Evolutionary conservation across 2,329 filamentous ascomycete species (phyloP), one percentile per base, ranked within the genome.

Genomic region (Aspergillus quadricinctus): DNA sequence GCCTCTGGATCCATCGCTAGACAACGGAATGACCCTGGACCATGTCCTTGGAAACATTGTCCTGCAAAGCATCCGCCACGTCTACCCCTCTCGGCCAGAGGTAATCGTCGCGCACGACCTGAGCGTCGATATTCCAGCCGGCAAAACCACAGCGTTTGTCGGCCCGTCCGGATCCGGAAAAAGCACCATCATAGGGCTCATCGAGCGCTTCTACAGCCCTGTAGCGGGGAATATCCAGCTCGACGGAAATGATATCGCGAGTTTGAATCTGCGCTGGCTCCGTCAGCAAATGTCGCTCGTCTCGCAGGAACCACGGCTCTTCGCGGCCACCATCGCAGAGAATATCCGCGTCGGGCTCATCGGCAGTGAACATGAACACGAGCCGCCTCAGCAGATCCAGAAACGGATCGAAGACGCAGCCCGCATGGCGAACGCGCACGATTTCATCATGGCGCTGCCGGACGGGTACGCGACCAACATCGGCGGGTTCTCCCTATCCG

Each of bases 301-400:
- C 54, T 89, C 88, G 55, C 92, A 96, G 68, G 92, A 96, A 67
- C 90, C 91, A 0, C 87, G 88, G 0, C 80, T 96, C 0, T 96
- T 96, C 69, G 86, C 86, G 51, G 90, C 87, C 0, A 90, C 89
- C 0, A 93, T 96, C 62, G 90, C 82, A 68, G 83, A 89, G 52
- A 96, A 96, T 72, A 95, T 96, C 55, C 76, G 75, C 1, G 71
- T 76, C 29, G 80, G 80, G 0, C 67, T 82, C 0, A 69, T 77
- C 23, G 91, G 91, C 43, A 92, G 89, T 0, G 76, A 81, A 56
- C 82, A 83, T 58, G 88, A 92, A 70, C 60, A 82, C 50, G 83
- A 81, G 19, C 75, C 77, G 7, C 80, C 83, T 17, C 85, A 89
- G 53, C 80, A 81, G 37, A 61, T 49, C 10, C 49, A 37, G 37